These are phyloP conservation scores for Termitomyces sp. DNA, from an alignment of 768 basidiomycete genomes.

Conservation along the genomic window DNA sequence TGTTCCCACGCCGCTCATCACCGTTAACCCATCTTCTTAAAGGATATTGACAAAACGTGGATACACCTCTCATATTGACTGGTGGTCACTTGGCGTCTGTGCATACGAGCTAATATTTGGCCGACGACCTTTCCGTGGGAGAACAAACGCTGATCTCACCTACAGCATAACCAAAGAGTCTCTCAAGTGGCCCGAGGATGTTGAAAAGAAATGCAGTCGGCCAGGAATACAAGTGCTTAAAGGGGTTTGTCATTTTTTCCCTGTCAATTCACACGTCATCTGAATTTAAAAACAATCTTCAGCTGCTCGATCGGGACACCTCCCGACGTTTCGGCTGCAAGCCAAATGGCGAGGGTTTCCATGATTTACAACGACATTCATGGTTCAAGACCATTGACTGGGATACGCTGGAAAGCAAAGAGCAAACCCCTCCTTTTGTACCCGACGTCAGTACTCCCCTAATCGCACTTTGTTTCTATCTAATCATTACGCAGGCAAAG, in stretches of 20 bases:
- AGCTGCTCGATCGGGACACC: constrained; percentile 89
- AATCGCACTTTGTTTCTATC: constrained; percentile 1
- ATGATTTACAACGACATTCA: constrained; percentile 72
- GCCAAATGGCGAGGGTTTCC: constrained; percentile 72
- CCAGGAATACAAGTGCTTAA: constrained; percentile 76
- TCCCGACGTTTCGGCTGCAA: constrained; percentile 80
- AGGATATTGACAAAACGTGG: constrained; percentile 88
- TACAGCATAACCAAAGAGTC: constrained; percentile 88
- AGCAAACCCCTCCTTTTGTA: constrained; percentile 75
- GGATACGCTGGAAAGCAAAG: constrained; percentile 78
- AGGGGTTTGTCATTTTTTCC: constrained; percentile 51
- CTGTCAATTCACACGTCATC: neutral
- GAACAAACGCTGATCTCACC: constrained; percentile 90
- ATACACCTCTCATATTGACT: constrained; percentile 92
- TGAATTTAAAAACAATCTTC: constrained; percentile 6
- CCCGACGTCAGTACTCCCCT: constrained; percentile 64
- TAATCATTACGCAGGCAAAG: constrained; percentile 63
- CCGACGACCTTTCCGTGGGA: constrained; percentile 87
- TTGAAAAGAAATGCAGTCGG: constrained; percentile 71
- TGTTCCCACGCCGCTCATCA: constrained; percentile 1
- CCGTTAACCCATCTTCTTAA: constrained; percentile 8
- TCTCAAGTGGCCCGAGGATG: constrained; percentile 89
- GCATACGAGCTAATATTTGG: constrained; percentile 92
- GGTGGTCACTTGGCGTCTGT: constrained; percentile 96
- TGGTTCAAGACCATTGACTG: constrained; percentile 94